Base-by-base conservation (phyloP, 352 stramenopile genomes). In the Globisporangium mamillatum region DNA sequence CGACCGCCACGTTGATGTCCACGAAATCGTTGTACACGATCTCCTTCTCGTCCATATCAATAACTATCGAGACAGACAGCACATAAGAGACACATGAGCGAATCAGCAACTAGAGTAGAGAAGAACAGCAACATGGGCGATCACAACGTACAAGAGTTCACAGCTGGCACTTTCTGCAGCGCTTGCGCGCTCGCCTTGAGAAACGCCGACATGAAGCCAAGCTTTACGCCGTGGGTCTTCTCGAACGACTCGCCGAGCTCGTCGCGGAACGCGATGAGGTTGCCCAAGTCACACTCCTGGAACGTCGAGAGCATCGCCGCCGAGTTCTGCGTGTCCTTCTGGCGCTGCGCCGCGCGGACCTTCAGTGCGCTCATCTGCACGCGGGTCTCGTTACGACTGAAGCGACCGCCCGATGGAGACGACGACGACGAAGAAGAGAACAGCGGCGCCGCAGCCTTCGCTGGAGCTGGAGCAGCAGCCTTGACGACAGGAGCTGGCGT, bases 21-120 rank as follows among this genome's bases (percentile, higher is more conserved):
- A 96, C 94, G 73, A 99, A 99, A 64, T 99, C 95, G 69, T 98
- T 95, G 86, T 99, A 99, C 20, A 99, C 96, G 63, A 99, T 98
- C 78, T 99, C 97, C 71, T 99, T 98, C n/a, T 88, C 87, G 20
- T 93, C 94, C 78, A 99, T 97, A 73, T 99, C 98, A 64, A 99
- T 98, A 68, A 98, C 87, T 96, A 67, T 53, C 22, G 14, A 32
- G 66, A 34, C 53, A 64, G 22, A 58, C 27, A 58, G 66, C 36
- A 68, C 0, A 60, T 9, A 41, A 20, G 48, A 5, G 27, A 70
- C 67, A 46, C 41, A 25, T 60, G 38, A 57, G n/a, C 53, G 53
- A 29, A 57, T 29, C 36, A 57, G 55, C 27, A 14, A 63, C 3
- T 32, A 56, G 34, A 10, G 34, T 46, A 57, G 4, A 5, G 1